A percentile compares a stretch with the other conserved stretches of the same genome.
phyloP scores from a whole-genome alignment of 495 filamentous ascomycete genomes.

The Cairneyella variabilis region DNA sequence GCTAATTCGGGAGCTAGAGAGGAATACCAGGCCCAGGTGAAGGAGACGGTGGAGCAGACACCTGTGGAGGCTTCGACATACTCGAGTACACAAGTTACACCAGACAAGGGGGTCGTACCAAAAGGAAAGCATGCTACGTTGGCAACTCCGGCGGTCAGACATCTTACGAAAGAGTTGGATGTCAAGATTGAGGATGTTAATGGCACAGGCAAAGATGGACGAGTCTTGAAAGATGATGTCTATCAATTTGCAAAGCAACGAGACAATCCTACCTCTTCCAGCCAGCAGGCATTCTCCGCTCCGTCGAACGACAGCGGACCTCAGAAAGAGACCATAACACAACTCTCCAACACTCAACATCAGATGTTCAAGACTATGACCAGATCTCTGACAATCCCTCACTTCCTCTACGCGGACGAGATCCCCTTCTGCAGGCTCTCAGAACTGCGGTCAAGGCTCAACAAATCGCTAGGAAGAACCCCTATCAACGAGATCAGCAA shows the following conservation, averaged over 20 bases:
- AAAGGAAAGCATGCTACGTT: slow-evolving; percentile 60
- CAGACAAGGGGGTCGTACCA: slow-evolving; percentile 11
- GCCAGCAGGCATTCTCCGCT: slow-evolving; percentile 6
- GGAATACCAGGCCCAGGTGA: slow-evolving; percentile 10
- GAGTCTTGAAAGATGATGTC: slow-evolving; percentile 94
- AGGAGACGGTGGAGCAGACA: background rate
- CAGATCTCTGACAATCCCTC: slow-evolving; percentile 79
- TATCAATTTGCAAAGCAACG: slow-evolving; percentile 56
- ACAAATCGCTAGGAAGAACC: slow-evolving; percentile 42
- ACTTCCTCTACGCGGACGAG: slow-evolving; percentile 90
- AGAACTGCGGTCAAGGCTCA: slow-evolving; percentile 65
- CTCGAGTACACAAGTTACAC: background rate
- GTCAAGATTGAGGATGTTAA: slow-evolving; percentile 71
- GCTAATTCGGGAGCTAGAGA: slow-evolving; percentile 14
- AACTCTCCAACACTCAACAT: slow-evolving; percentile 73
- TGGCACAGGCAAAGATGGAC: slow-evolving; percentile 88
- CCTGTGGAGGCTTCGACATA: background rate
- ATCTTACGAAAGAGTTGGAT: slow-evolving; percentile 71
- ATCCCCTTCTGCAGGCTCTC: slow-evolving; percentile 71
- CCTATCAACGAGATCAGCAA: slow-evolving; percentile 42
- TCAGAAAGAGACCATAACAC: slow-evolving; percentile 61
- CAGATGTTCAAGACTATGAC: slow-evolving; percentile 99
- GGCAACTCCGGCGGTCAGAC: slow-evolving; percentile 90
- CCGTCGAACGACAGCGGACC: slow-evolving; percentile 27
- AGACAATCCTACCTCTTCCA: slow-evolving; percentile 24